phyloP scores from a whole-genome alignment of 805 yeast genomes.

The Zygosaccharomyces kombuchaensis region DNA sequence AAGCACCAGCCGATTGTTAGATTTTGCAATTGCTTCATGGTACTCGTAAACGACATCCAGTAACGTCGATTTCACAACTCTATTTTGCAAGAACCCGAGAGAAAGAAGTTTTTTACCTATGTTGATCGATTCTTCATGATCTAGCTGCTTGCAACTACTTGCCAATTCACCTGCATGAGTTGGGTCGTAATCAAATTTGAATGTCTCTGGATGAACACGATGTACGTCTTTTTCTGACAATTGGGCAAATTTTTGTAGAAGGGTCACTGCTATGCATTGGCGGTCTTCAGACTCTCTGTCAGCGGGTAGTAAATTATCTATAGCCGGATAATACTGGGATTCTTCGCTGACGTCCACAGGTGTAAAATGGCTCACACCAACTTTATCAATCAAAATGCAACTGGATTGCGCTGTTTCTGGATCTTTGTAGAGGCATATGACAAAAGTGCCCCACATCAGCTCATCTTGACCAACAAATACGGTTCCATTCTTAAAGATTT shows the following conservation, averaged over 20 bases:
- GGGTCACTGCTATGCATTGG: conserved; percentile 70
- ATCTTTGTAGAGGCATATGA: conserved; percentile 23
- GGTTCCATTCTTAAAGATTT: conserved; percentile 22
- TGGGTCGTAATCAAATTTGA: conserved; percentile 60
- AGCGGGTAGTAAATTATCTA: conserved; percentile 55
- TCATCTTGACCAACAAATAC: conserved; percentile 27
- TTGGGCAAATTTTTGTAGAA: conserved; percentile 61
- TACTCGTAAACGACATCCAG: conserved; percentile 74
- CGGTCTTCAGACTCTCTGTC: conserved; percentile 57
- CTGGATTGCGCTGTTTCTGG: conserved; percentile 41
- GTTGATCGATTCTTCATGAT: conserved; percentile 44
- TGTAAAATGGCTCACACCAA: conserved; percentile 60
- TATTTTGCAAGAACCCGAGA: conserved; percentile 53
- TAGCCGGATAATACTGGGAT: conserved; percentile 76
- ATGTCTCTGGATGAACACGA: conserved; percentile 11
- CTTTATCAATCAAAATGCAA: conserved; percentile 53
- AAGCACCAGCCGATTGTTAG: conserved; percentile 72
- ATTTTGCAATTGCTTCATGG: conserved; percentile 47
- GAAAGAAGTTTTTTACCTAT: conserved; percentile 55
- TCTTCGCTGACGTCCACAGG: conserved; percentile 52
- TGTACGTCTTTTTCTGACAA: conserved; percentile 35
- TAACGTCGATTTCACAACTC: conserved; percentile 46
- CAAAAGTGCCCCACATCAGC: conserved; percentile 30
- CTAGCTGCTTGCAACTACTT: conserved; percentile 53
- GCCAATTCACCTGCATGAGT: conserved; percentile 81